These are phyloP conservation scores for Exserohilum rostratum DNA, from an alignment of 2,329 filamentous ascomycete genomes.

Conservation along the genomic window DNA sequence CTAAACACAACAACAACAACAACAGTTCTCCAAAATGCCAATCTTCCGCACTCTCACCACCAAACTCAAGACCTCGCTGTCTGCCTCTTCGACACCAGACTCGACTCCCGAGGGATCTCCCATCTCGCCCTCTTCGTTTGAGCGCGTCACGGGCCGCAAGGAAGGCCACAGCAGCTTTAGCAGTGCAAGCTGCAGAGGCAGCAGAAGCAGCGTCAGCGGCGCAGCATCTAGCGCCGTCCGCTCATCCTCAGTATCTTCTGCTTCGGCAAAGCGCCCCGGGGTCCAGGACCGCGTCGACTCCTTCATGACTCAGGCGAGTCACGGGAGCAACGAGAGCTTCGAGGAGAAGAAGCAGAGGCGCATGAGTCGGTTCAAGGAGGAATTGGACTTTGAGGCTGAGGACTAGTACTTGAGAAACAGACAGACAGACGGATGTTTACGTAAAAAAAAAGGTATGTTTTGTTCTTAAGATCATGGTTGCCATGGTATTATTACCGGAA, in stretches of 20 bases:
- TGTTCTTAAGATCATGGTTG: too few relatives aligned
- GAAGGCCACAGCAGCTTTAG: slow-evolving; percentile 8
- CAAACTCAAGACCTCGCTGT: slow-evolving; percentile 40
- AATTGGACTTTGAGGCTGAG: slow-evolving; percentile 26
- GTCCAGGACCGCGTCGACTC: slow-evolving; percentile 25
- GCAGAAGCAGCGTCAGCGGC: too few relatives aligned
- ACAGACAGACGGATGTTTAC: too few relatives aligned
- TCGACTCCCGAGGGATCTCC: slow-evolving; percentile 21
- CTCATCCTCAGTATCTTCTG: slow-evolving; percentile 1
- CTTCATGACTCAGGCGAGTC: slow-evolving; percentile 26
- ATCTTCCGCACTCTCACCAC: slow-evolving; percentile 38
- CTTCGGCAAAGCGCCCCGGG: slow-evolving; percentile 19
- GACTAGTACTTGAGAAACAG: slow-evolving; percentile 1
- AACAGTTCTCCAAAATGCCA: slow-evolving; percentile 29
- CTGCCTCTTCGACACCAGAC: slow-evolving; percentile 31
- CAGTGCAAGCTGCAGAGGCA: too few relatives aligned
- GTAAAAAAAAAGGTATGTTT: background rate
- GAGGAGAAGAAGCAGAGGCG: slow-evolving; percentile 29
- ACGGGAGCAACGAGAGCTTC: slow-evolving; percentile 18
- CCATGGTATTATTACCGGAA: too few relatives aligned
- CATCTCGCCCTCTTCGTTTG: slow-evolving; percentile 28
- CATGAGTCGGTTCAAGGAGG: slow-evolving; percentile 42
- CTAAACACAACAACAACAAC: background rate
- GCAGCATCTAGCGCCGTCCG: too few relatives aligned
- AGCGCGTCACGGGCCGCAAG: slow-evolving; percentile 32